A percentile compares a stretch with the other conserved stretches of the same genome.
Evolutionary conservation across 2,329 filamentous ascomycete species (phyloP).

Genomic region (Alternaria arbusti): DNA sequence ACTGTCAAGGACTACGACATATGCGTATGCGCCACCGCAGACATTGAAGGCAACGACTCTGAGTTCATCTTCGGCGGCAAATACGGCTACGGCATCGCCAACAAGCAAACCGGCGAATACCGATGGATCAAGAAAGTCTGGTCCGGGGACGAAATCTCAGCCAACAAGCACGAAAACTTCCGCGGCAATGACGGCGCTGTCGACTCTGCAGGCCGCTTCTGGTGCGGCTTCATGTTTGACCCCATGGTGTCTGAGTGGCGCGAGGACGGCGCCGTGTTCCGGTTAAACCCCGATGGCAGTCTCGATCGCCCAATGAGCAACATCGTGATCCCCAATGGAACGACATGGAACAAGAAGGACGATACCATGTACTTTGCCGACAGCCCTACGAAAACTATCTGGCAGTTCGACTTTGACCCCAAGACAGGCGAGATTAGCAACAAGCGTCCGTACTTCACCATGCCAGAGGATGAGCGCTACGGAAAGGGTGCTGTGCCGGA

Average conservation of each 20-base stretch:
- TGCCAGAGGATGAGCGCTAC: constrained; percentile 61
- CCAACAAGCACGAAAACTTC: constrained; percentile 58
- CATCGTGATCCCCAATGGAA: constrained; percentile 83
- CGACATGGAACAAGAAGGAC: constrained; percentile 77
- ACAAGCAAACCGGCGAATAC: constrained; percentile 65
- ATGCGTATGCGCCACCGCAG: constrained; percentile 69
- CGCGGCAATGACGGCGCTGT: constrained; percentile 82
- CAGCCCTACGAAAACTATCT: constrained; percentile 73
- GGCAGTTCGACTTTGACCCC: constrained; percentile 74
- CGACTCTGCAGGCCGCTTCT: constrained; percentile 81
- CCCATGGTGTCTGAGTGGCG: constrained; percentile 65
- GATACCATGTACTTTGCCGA: constrained; percentile 84
- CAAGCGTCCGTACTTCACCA: constrained; percentile 74
- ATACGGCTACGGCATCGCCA: constrained; percentile 78
- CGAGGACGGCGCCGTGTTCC: constrained; percentile 72
- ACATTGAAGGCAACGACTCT: constrained; percentile 73
- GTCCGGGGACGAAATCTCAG: constrained; percentile 55
- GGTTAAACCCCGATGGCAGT: constrained; percentile 68
- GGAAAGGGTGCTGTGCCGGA: constrained; percentile 68
- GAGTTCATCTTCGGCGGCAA: constrained; percentile 81
- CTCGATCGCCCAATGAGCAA: constrained; percentile 65
- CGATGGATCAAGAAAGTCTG: constrained; percentile 65
- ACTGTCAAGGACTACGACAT: constrained; percentile 63
- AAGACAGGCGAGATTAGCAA: constrained; percentile 70
- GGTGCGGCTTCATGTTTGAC: constrained; percentile 87